Percentiles rank a stretch among this genome's conserved stretches.
These are phyloP conservation scores for Nakazawaea sp. DNA, from an alignment of 805 yeast species.

Conservation along the genomic window DNA sequence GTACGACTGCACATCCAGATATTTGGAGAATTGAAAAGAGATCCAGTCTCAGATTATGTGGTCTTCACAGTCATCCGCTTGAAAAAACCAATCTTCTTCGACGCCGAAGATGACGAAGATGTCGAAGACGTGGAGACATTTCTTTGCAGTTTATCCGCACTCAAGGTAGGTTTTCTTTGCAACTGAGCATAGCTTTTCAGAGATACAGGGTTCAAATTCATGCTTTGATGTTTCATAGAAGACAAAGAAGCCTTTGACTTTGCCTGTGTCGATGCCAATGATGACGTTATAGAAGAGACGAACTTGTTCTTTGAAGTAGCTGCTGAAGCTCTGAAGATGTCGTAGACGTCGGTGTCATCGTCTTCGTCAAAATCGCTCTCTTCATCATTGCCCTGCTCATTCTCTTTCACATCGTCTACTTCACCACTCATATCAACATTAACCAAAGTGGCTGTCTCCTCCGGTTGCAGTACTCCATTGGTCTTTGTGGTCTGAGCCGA, in stretches of 20 bases:
- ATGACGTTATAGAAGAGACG: neutral
- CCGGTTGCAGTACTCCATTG: too few species aligned
- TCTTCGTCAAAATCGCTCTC: conserved; percentile 3
- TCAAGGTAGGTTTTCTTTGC: conserved; percentile 3
- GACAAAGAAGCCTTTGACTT: neutral
- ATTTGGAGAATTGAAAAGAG: too few species aligned
- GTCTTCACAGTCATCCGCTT: conserved; percentile 5
- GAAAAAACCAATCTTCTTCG: conserved; percentile 6
- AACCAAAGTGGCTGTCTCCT: too few species aligned
- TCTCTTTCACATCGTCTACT: too few species aligned
- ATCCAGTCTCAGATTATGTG: neutral
- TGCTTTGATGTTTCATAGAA: neutral
- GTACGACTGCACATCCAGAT: too few species aligned
- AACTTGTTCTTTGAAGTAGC: neutral
- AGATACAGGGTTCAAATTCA: neutral
- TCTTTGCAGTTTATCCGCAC: too few species aligned
- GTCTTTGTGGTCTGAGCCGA: too few species aligned
- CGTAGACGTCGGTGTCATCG: conserved; percentile 6
- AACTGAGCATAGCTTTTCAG: conserved; percentile 5
- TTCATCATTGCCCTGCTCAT: neutral
- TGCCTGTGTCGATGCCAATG: too few species aligned
- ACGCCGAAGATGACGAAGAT: too few species aligned
- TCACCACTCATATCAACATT: too few species aligned
- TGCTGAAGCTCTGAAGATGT: conserved; percentile 2
- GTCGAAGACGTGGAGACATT: too few species aligned